Evolutionary conservation across 768 basidiomycete genomes (phyloP), one percentile per base, ranked within the genome.

Genomic region (Leucosporidium scottii): DNA sequence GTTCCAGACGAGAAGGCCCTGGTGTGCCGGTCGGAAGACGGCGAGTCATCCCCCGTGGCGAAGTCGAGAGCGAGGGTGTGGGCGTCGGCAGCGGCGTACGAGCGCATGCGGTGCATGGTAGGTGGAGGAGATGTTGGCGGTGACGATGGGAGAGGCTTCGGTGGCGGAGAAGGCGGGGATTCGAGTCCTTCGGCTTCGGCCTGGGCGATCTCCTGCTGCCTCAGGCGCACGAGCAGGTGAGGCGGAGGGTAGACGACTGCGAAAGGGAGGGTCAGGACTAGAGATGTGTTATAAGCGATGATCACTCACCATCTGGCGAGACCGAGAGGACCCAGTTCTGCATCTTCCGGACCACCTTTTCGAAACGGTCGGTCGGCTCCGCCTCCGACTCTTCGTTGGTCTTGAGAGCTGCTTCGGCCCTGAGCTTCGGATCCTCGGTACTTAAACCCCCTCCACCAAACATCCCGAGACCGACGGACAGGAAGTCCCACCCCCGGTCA

Each of bases 301-400:
- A 34, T 10, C 15, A 34, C 54, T 10, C 13, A 61, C 64, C 71
- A 59, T 68, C 61, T 1, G 72, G 69, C 3, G 69, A 69, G 3
- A 64, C 59, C 9, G 66, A 68, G 6, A 73, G 57, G 4, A 68
- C 34, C 50, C 62, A 68, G n/a, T 23, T 6, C 20, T 67, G 62
- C 27, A 73, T 62, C 18, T 68, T 57, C 48, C 64, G 55, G 31
- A 71, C 66, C 21, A 73, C 73, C 31, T 68, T 67, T 62, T 73
- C 63, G 65, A 73, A 73, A 1, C 69, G 60, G 4, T 61, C 64
- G 27, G 58, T 63, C 30, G 34, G 54, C 51, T 61, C 56, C 34
- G 61, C 55, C 18, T 60, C 54, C 15, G 18, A 10, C 17, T 54
- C 60, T 27, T 56, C 55, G 31, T 49, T 49, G 39, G 15, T 2